A percentile compares a stretch with the other conserved stretches of the same genome.
phyloP scores from a whole-genome alignment of 768 basidiomycete species.

The Mycena rebaudengoi region DNA sequence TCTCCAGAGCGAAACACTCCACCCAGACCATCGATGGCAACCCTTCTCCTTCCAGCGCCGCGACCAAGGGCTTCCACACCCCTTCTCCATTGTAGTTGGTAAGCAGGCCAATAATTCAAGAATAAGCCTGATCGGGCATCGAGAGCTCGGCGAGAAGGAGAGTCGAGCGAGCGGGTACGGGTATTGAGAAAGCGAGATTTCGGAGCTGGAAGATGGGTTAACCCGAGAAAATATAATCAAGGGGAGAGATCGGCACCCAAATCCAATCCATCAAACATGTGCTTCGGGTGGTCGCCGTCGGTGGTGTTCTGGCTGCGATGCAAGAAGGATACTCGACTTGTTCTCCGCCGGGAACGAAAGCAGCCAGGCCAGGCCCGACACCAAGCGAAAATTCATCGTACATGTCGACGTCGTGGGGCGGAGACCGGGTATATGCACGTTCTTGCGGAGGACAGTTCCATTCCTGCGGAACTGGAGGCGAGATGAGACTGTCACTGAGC shows the following conservation, averaged over 20 bases:
- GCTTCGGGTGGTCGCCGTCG: conserved; percentile 14
- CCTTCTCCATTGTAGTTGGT: too few species aligned
- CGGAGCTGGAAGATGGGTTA: conserved; percentile 20
- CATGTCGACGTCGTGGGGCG: conserved; percentile 32
- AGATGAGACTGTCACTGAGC: conserved; percentile 35
- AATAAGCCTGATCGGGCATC: too few species aligned
- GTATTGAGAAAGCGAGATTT: conserved; percentile 11
- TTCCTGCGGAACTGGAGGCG: conserved; percentile 30
- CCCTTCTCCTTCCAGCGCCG: too few species aligned
- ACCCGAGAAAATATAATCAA: background rate
- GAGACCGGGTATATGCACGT: conserved; percentile 17
- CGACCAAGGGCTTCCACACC: too few species aligned
- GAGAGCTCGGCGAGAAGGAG: too few species aligned
- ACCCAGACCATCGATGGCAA: too few species aligned
- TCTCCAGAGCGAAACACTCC: too few species aligned
- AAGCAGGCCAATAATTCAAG: too few species aligned
- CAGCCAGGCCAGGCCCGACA: background rate
- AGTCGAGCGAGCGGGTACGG: conserved; percentile 35
- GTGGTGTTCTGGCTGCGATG: background rate
- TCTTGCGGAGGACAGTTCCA: conserved; percentile 24
- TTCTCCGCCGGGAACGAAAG: background rate
- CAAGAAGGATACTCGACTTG: background rate
- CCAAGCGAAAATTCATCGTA: conserved; percentile 17
- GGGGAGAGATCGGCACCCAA: conserved; percentile 14
- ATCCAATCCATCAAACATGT: conserved; percentile 30